Evolutionary conservation across 176 grass and related monocot species (phyloP), one percentile per base, ranked within the genome.

Genomic region (Poa annua): DNA sequence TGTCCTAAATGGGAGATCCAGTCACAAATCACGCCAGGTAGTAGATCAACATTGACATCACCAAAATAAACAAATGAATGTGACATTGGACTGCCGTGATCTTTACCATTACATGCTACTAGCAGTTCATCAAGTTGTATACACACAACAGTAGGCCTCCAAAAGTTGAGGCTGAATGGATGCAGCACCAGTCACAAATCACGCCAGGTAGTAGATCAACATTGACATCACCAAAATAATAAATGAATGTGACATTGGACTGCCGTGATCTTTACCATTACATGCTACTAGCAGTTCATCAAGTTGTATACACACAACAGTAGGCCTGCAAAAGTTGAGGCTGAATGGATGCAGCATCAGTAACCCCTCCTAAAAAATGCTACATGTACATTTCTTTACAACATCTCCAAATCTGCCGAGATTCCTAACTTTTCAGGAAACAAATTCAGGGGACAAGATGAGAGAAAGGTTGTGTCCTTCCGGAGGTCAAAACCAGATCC

Each of bases 341-440:
- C 39, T 13, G 47, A 48, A 24, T 35, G 25, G 47, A 80, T 19
- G 70, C 41, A 83, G 67, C 26, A 55, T 14, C 47, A 45, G n/a
- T 21, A 77, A 76, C 20, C 24, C 19, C 24, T 13, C 50, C 62
- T 7, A 71, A 70, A 54, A 82, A 52, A 75, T 20, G 51, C 66
- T 39, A 79, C 24, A 9, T 36, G 33, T 81, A 89, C 76, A 75
- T 79, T 88, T 89, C 77, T 87, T 84, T 81, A 77, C 85, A 88
- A 67, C 53, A 85, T 90, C 70, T 85, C 71, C 52, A 41, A 83
- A 88, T 67, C 53, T 60, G 51, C 34, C 39, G 5, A 68, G 45
- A 25, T 36, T 89, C 83, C 83, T 69, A 44, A 88, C 84, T 91
- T 92, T 85, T 81, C 75, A 82, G 77, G 86, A 93, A 95, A 74